A percentile compares a stretch with the other conserved stretches of the same genome.
phyloP scores from a whole-genome alignment of 1,139 yeast species.

The Pichia sp. region DNA sequence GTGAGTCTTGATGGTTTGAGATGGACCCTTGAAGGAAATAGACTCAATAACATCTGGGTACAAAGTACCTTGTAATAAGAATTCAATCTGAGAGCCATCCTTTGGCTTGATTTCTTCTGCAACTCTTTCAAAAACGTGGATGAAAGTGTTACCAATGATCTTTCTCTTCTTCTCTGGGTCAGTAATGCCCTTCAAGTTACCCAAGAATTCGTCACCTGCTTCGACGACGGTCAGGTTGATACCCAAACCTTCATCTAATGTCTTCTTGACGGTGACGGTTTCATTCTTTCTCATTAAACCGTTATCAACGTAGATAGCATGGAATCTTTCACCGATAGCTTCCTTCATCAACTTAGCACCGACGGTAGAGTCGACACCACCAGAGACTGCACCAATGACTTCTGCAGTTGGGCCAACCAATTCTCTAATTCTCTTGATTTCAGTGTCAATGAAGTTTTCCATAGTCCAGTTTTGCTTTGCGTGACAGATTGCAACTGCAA shows the following conservation, averaged over 20 bases:
- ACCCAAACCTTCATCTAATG: slow-evolving; percentile 87
- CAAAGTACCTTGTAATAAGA: slow-evolving; percentile 91
- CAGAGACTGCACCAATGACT: slow-evolving; percentile 99
- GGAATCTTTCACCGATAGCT: slow-evolving; percentile 98
- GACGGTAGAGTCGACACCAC: slow-evolving; percentile 99
- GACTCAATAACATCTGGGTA: slow-evolving; percentile 99
- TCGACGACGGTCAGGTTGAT: slow-evolving; percentile 92
- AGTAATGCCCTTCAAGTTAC: slow-evolving; percentile 83
- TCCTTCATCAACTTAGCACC: slow-evolving; percentile 98
- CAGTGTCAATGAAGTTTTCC: slow-evolving; percentile 96
- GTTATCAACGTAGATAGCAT: slow-evolving; percentile 95
- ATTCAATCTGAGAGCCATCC: slow-evolving; percentile 87
- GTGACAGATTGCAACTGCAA: slow-evolving; percentile 85
- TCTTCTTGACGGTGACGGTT: slow-evolving; percentile 79
- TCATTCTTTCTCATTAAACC: slow-evolving; percentile 97
- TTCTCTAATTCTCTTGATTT: slow-evolving; percentile 82
- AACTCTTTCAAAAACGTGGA: slow-evolving; percentile 94
- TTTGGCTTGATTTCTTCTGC: slow-evolving; percentile 89
- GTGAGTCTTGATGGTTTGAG: slow-evolving; percentile 98
- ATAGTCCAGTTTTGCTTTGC: slow-evolving; percentile 93
- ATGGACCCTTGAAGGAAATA: slow-evolving; percentile 98
- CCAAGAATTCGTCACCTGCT: slow-evolving; percentile 85
- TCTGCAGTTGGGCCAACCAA: slow-evolving; percentile 97
- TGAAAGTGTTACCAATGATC: slow-evolving; percentile 96
- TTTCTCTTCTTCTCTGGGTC: slow-evolving; percentile 99